Conservation (phyloP, 2,329 filamentous ascomycete genomes). For the Neofusicoccum umdonicola region DNA sequence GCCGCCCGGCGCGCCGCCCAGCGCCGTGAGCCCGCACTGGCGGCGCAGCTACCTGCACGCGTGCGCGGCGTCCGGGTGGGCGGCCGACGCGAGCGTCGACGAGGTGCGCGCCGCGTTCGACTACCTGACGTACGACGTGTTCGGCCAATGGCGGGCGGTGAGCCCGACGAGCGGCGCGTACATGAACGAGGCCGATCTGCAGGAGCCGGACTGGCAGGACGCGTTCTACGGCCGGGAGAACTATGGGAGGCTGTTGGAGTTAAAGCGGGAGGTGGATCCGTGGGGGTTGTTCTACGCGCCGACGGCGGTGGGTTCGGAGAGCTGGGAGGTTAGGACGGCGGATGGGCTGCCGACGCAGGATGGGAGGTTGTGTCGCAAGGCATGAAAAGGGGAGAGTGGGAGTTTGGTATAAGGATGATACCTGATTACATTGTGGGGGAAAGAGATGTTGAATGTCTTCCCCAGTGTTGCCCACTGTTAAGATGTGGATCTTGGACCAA, state of each 20-base stretch:
- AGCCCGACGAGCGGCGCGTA: constrained; percentile 25
- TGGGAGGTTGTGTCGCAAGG: constrained; percentile 20
- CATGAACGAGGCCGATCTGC: constrained; percentile 30
- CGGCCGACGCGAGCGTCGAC: not conserved
- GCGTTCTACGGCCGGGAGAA: constrained; percentile 26
- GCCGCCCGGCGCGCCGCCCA: not conserved
- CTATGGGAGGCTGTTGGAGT: constrained; percentile 21
- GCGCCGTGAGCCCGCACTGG: constrained; percentile 27
- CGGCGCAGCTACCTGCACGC: constrained; percentile 19
- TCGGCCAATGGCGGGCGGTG: not conserved
- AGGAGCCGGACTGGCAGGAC: constrained; percentile 25
- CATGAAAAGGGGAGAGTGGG: too few relatives aligned
- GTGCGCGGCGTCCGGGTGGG: constrained; percentile 28
- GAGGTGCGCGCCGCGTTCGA: constrained; percentile 18
- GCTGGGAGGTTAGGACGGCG: constrained; percentile 23
- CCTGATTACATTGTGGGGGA: too few relatives aligned
- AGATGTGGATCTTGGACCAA: too few relatives aligned
- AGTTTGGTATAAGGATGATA: too few relatives aligned
- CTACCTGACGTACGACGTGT: not conserved
- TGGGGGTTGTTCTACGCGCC: constrained; percentile 23
- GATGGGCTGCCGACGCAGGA: constrained; percentile 18
- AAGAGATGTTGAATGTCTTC: too few relatives aligned
- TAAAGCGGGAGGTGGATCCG: constrained; percentile 28
- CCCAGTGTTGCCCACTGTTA: too few relatives aligned
- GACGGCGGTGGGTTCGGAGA: constrained; percentile 28